Conservation (phyloP, 306 rosid species). For the Medicago truncatula region DNA sequence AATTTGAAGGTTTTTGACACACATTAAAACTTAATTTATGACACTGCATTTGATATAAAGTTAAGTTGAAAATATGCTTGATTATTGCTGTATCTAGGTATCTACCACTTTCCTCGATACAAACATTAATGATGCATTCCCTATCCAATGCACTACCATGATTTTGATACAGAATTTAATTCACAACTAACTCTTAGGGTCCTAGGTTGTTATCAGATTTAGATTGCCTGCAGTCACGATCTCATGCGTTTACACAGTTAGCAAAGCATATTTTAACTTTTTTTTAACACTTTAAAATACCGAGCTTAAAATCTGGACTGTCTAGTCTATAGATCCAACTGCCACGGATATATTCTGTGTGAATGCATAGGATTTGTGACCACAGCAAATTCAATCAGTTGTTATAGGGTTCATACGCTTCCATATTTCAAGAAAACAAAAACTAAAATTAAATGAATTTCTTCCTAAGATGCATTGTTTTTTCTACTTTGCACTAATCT, state of each 20-base stretch:
- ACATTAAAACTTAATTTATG: constrained; percentile 10
- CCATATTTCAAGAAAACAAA: not conserved
- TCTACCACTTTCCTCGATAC: not conserved
- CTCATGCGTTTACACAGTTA: not conserved
- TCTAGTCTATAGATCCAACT: not conserved
- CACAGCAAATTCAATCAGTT: not conserved
- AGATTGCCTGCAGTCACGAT: too few species aligned
- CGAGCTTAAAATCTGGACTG: not conserved
- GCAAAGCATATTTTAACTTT: not conserved
- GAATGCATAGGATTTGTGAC: not conserved
- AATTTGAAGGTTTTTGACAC: constrained; percentile 20
- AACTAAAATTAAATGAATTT: constrained; percentile 16
- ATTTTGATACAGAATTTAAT: constrained; percentile 9
- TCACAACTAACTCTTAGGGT: constrained; percentile 3
- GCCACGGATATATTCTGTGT: not conserved
- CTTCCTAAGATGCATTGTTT: constrained; percentile 1
- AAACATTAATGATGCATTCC: not conserved
- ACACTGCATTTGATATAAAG: not conserved
- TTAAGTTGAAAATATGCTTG: constrained; percentile 15
- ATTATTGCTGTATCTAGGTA: too few species aligned
- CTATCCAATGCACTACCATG: not conserved
- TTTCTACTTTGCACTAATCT: constrained; percentile 16
- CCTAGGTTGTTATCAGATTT: too few species aligned
- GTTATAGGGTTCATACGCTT: not conserved
- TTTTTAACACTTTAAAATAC: not conserved